These are phyloP conservation scores for Fusarium sp. DNA, from an alignment of 2,329 filamentous ascomycete genomes.

Conservation along the genomic window DNA sequence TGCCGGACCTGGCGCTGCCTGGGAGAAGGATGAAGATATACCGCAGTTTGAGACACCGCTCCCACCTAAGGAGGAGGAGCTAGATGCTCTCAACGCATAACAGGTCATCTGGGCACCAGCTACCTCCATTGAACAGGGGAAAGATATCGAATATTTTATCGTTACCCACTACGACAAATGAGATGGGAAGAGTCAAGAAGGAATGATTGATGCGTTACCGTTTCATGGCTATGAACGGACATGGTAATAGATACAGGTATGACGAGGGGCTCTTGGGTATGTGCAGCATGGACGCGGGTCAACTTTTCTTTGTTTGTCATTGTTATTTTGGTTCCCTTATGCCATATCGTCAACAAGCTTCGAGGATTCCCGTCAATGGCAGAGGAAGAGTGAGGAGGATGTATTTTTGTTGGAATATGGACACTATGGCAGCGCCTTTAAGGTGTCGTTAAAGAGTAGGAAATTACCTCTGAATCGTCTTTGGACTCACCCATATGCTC, in stretches of 20 bases:
- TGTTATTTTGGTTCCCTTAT: conserved; percentile 9
- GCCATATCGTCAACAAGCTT: conserved; percentile 1
- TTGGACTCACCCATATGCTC: conserved; percentile 7
- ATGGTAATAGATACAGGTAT: conserved; percentile 25
- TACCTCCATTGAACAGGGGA: conserved; percentile 7
- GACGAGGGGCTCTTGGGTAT: conserved; percentile 26
- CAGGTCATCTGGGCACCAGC: conserved; percentile 23
- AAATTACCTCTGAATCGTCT: conserved; percentile 3
- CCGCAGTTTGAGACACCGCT: conserved; percentile 52
- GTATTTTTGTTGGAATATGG: conserved; percentile 32
- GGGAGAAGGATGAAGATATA: conserved; percentile 62
- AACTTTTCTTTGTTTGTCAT: conserved; percentile 23
- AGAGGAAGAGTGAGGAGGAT: conserved; percentile 7
- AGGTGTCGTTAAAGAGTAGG: conserved; percentile 29
- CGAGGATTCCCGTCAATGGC: neutral
- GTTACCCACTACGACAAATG: conserved; percentile 2
- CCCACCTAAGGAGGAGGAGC: conserved; percentile 55
- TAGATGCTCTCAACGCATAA: conserved; percentile 56
- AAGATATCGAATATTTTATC: conserved; percentile 15
- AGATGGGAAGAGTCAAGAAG: conserved; percentile 18
- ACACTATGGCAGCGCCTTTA: conserved; percentile 21
- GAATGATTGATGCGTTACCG: conserved; percentile 41
- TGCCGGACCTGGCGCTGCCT: conserved; percentile 61
- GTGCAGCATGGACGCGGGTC: conserved; percentile 6
- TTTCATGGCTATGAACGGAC: conserved; percentile 26